These are phyloP conservation scores for Magnolia officinalis DNA, from an alignment of 164 flowering plant species.

Conservation along the genomic window DNA sequence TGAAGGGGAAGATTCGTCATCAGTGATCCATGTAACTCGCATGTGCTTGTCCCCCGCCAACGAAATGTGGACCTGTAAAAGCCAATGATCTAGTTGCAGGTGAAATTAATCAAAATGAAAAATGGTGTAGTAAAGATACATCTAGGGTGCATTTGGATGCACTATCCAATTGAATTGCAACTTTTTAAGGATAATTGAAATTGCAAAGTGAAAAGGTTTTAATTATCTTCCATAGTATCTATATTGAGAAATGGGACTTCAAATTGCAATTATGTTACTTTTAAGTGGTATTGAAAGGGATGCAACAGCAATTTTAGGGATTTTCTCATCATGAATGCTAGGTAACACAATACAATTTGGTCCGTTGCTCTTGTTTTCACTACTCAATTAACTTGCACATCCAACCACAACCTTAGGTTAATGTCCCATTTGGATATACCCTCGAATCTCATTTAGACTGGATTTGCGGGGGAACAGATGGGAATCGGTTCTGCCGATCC, in stretches of 20 bases:
- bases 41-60: conserved; percentile 78
- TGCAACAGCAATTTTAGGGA: too few species aligned
- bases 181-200: background rate
- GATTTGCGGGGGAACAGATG: too few species aligned
- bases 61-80: conserved; percentile 83
- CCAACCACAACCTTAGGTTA: too few species aligned
- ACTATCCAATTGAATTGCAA: background rate
- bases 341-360: too few species aligned
- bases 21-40: conserved; percentile 76
- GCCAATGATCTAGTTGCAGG: background rate
- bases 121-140: background rate
- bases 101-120: conserved; percentile 2
- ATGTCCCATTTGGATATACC: too few species aligned
- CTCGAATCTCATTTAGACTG: too few species aligned
- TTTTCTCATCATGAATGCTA: too few species aligned
- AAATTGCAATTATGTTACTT: background rate
- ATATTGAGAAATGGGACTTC: background rate
- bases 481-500: too few species aligned
- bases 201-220: background rate
- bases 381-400: too few species aligned
- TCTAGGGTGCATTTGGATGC: background rate
- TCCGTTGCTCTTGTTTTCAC: too few species aligned
- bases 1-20: conserved; percentile 54
- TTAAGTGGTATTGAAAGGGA: background rate
- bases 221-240: background rate